Percentiles rank a stretch among this genome's conserved stretches.
These are phyloP conservation scores for Auriculariales sp. DNA, from an alignment of 768 basidiomycete species.

Conservation along the genomic window DNA sequence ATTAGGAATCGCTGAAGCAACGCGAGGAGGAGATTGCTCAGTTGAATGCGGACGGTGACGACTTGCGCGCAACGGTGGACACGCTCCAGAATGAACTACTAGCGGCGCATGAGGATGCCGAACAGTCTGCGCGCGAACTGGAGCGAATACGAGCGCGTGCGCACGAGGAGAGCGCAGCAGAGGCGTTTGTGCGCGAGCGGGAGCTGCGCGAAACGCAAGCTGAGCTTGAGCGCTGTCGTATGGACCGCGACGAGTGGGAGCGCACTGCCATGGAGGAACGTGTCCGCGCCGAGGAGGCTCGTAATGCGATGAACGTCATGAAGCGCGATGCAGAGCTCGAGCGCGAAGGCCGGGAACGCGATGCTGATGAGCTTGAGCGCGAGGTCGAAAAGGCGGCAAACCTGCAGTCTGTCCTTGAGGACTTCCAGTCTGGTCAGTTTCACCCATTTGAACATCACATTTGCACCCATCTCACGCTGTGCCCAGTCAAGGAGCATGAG, in stretches of 20 bases:
- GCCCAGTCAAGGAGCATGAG: constrained; percentile 78
- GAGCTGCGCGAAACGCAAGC: constrained; percentile 69
- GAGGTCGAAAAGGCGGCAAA: constrained; percentile 69
- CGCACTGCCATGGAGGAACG: constrained; percentile 47
- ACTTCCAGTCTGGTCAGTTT: constrained; percentile 79
- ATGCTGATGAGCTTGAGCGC: constrained; percentile 39
- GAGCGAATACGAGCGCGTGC: constrained; percentile 49
- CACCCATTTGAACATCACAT: neutral
- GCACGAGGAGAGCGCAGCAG: constrained; percentile 54
- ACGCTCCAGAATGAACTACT: constrained; percentile 73
- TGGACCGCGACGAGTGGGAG: constrained; percentile 72
- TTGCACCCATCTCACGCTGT: constrained; percentile 7
- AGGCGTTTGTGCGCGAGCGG: constrained; percentile 54
- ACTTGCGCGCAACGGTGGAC: constrained; percentile 53
- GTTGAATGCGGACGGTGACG: constrained; percentile 69
- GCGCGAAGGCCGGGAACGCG: constrained; percentile 40
- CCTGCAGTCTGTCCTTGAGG: constrained; percentile 83
- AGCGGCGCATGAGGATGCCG: constrained; percentile 58
- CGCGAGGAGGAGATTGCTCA: constrained; percentile 94
- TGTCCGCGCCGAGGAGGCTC: constrained; percentile 54
- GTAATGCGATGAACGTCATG: constrained; percentile 37
- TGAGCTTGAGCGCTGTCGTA: constrained; percentile 76
- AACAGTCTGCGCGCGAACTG: constrained; percentile 54
- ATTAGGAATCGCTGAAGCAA: constrained; percentile 7
- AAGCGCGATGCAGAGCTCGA: constrained; percentile 56